Percentiles rank a stretch among this genome's conserved stretches.
phyloP scores from a whole-genome alignment of 1,284 basidiomycete species.

The Xerocomus tenax region DNA sequence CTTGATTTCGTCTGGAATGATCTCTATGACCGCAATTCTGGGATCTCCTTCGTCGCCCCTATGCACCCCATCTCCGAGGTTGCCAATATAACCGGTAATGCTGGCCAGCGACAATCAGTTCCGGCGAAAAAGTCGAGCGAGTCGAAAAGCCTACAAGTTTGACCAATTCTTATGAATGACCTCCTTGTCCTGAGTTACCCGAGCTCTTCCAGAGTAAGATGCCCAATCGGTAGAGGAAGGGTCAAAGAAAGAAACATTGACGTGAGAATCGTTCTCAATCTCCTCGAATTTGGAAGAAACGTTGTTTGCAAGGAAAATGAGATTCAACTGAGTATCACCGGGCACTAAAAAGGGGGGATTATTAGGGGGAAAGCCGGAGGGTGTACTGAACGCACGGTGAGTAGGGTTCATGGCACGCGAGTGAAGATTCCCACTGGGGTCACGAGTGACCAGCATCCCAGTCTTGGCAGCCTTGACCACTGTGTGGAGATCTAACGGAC shows the following conservation, averaged over 20 bases:
- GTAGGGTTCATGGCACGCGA: conserved; percentile 77
- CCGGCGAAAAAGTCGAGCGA: background rate
- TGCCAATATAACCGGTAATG: conserved; percentile 75
- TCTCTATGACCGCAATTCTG: conserved; percentile 72
- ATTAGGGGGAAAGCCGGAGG: background rate
- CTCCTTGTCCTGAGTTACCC: conserved; percentile 53
- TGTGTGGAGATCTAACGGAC: conserved; percentile 43
- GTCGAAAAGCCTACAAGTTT: conserved; percentile 38
- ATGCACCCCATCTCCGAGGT: conserved; percentile 80
- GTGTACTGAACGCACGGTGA: conserved; percentile 40
- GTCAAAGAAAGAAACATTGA: conserved; percentile 76
- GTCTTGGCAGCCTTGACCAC: conserved; percentile 56
- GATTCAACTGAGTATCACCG: conserved; percentile 41
- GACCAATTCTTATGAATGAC: conserved; percentile 68
- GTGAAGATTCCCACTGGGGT: conserved; percentile 69
- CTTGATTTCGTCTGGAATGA: conserved; percentile 73
- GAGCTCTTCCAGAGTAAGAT: conserved; percentile 72
- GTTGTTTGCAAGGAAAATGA: conserved; percentile 73
- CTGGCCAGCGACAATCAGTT: conserved; percentile 29
- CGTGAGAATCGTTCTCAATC: conserved; percentile 64
- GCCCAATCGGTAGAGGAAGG: conserved; percentile 73
- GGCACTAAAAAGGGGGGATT: conserved; percentile 32
- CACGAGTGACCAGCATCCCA: conserved; percentile 76
- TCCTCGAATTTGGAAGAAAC: conserved; percentile 71
- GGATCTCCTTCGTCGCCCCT: conserved; percentile 77